Base-by-base conservation (phyloP, 2,329 filamentous ascomycete genomes). In the Pyrenophora tritici-repentis region DNA sequence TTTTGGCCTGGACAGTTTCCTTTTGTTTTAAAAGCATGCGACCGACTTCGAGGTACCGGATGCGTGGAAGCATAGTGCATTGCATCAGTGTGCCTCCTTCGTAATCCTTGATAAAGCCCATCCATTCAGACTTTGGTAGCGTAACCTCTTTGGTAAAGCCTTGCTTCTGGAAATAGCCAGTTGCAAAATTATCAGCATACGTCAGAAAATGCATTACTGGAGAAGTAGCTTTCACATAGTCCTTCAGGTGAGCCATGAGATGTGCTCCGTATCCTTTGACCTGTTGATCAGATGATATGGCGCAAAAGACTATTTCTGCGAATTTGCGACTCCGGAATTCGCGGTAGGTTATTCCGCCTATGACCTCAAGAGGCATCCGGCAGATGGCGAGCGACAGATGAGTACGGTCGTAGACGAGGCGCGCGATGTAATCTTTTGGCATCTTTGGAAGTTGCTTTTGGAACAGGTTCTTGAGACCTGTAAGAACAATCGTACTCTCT, bases 81-180 rank as follows among this genome's bases (percentile, higher is more conserved):
- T 97, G 94, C 93, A 99, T 99, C 55, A 97, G 95, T 0, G 94
- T 99, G 50, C 94, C 93, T 48, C 93, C 93, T 75, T 97, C 93
- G 73, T 99, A 99, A 72, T 99, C 93, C 73, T 99, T 99, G 78
- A 99, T 99, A 67, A 97, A 99, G 2, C 94, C 94, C 93, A 97
- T 97, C 93, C 93, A 97, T 2, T 91, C 86, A 1, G 87, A 86
- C 64, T 86, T 88, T 53, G 93, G 89, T 0, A 99, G 84, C 0
- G 91, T 96, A 57, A 99, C 97, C 65, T 99, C 92, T 73, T 97
- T 97, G 1, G 93, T 97, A 69, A 99, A 99, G 0, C 93, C 93
- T 73, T 97, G 93, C 73, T 99, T 99, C 75, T 97, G 96, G 76
- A 99, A 99, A 73, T 97, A 99, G 12, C 94, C 94, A 61, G 96